phyloP scores from a whole-genome alignment of 352 stramenopile species.

The Globisporangium perplexum region DNA sequence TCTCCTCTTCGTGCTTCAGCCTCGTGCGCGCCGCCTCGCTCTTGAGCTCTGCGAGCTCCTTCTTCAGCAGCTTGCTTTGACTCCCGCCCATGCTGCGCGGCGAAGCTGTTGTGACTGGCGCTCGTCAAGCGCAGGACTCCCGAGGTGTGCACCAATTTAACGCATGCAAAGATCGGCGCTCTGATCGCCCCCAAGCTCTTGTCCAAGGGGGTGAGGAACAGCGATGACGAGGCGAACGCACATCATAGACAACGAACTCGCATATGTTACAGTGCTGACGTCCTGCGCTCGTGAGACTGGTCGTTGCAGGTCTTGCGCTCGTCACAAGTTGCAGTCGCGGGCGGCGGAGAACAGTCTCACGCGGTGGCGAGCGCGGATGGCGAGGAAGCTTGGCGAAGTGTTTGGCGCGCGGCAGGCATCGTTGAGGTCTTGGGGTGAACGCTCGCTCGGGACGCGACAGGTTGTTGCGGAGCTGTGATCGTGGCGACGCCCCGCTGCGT shows the following conservation, averaged over 20 bases:
- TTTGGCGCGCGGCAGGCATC: background rate
- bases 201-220: too few relatives aligned
- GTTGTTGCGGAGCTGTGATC: background rate
- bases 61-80: constrained; percentile 48
- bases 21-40: constrained; percentile 21
- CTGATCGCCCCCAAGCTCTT: background rate
- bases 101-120: background rate
- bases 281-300: too few relatives aligned
- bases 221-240: too few relatives aligned
- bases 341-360: background rate
- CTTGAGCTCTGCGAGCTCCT: constrained; percentile 46
- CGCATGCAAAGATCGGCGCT: background rate
- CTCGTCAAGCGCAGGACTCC: background rate
- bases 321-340: background rate
- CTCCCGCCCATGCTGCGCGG: constrained; percentile 35
- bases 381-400: background rate
- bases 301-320: too few relatives aligned
- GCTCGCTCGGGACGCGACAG: background rate
- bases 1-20: constrained; percentile 32
- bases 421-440: background rate
- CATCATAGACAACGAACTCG: too few relatives aligned
- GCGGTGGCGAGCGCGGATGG: background rate
- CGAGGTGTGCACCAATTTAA: background rate
- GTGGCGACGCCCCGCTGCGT: background rate
- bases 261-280: too few relatives aligned